Evolutionary conservation across 345 rosid genomes (phyloP).

Genomic region (Corymbia maculata): DNA sequence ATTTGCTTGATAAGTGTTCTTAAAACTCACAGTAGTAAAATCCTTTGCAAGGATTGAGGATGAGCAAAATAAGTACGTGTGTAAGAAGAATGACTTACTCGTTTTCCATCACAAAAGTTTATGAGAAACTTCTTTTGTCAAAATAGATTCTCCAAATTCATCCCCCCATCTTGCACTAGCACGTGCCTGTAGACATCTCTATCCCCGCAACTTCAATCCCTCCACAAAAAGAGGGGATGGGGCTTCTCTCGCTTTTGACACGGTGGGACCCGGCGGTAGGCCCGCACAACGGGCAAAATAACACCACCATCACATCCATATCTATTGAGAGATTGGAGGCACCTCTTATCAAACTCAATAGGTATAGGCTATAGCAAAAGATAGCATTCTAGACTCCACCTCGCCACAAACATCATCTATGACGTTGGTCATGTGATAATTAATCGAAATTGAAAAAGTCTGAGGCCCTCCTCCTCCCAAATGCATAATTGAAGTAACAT

Average conservation of each 20-base stretch:
- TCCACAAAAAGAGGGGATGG: not conserved
- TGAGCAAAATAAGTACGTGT: not conserved
- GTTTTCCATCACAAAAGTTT: not conserved
- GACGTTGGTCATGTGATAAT: not conserved
- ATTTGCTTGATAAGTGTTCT: not conserved
- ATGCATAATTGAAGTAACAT: not conserved
- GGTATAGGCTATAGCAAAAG: not conserved
- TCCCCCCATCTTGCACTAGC: not conserved
- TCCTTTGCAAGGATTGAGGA: not conserved
- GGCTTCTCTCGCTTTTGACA: too few relatives aligned
- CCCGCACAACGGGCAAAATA: too few relatives aligned
- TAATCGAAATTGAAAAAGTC: not conserved
- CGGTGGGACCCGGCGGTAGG: too few relatives aligned
- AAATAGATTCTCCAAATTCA: not conserved
- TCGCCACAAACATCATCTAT: not conserved
- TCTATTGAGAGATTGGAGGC: not conserved
- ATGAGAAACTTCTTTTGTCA: not conserved
- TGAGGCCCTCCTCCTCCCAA: not conserved
- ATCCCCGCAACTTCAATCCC: not conserved
- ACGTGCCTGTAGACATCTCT: not conserved
- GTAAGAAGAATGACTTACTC: not conserved
- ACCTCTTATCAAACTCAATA: not conserved
- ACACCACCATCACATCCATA: not conserved
- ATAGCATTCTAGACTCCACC: not conserved
- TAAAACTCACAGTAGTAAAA: accelerated